Base-by-base conservation (phyloP, 2,329 filamentous ascomycete species). In the Fonsecaea erecta region DNA sequence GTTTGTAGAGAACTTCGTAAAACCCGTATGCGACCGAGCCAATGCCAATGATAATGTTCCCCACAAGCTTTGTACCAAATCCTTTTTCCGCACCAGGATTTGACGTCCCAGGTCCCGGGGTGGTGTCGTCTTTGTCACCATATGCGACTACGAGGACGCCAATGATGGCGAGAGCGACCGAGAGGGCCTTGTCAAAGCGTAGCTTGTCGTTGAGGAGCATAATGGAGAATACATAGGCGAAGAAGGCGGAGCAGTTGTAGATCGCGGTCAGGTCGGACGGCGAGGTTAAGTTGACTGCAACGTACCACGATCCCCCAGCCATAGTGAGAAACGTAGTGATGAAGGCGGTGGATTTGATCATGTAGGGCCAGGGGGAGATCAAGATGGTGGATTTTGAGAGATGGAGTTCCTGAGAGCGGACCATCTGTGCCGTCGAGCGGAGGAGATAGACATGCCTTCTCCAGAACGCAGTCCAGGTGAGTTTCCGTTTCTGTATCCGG, bases 171-270 rank as follows among this genome's bases (percentile, higher is more conserved):
- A 99, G 86, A 11, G 87, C 83, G 1, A 99, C 95, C 3, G 94
- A 91, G 57, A 96, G 76, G 30, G 93, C 88, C 81, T 99, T 99
- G 79, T 92, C 92, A 40, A 89, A 79, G 24, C 92, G 88, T 12
- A 97, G 80, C 70, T 90, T 92, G 77, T 99, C 95, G 63, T 91
- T 88, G 1, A 99, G 83, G 18, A 99, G 79, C 0, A 93, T 93
- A 52, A 99, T 93, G 52, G 91, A 96, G 76, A 99, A 99, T 12
- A 92, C 94, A 75, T 99, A 99, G 55, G 95, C 95, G 77, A 99
- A 99, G 79, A 99, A 99, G 64, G 95, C 94, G 60, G 92, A 96
- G 83, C 95, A 99, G 80, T 99, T 99, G 85, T 99, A 99, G 73
- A 99, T 99, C 60, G 95, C 95, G 0, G 95, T 99, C 72, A 99